Percentiles rank a stretch among this genome's conserved stretches.
Conservation (phyloP, 2,329 filamentous ascomycete genomes). For the Furcasterigmium furcatum region DNA sequence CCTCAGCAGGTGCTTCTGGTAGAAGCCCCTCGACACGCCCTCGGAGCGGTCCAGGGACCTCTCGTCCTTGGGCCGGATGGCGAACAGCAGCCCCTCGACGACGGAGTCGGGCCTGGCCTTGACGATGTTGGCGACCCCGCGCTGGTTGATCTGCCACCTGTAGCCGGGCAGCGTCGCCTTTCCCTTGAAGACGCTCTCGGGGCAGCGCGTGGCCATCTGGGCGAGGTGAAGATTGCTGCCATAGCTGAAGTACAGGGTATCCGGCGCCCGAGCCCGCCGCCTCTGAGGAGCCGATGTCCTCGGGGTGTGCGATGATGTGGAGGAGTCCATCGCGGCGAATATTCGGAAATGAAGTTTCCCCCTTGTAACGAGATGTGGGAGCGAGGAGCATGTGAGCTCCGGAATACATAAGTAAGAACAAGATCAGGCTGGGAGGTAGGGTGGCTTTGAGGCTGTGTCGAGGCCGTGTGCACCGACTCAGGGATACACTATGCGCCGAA, state of each 20-base stretch:
- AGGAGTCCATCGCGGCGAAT: too few relatives aligned
- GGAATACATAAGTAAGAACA: too few relatives aligned
- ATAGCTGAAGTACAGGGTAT: constrained; percentile 37
- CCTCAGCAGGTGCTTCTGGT: constrained; percentile 25
- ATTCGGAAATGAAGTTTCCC: too few relatives aligned
- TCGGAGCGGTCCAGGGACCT: constrained; percentile 35
- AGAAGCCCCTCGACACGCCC: constrained; percentile 34
- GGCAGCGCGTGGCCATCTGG: constrained; percentile 42
- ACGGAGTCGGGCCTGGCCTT: constrained; percentile 22
- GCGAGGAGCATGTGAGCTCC: too few relatives aligned
- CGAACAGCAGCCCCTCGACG: constrained; percentile 39
- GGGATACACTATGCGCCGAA: too few relatives aligned
- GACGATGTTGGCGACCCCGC: constrained; percentile 41
- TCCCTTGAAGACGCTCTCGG: constrained; percentile 34
- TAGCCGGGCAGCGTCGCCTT: constrained; percentile 32
- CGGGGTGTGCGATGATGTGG: too few relatives aligned
- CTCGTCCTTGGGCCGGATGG: constrained; percentile 32
- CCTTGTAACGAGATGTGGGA: too few relatives aligned
- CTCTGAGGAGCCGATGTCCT: too few relatives aligned
- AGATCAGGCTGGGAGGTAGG: too few relatives aligned
- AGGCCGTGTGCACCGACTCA: too few relatives aligned
- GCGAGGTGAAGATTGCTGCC: constrained; percentile 41
- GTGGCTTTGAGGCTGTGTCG: too few relatives aligned
- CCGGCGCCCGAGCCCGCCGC: too few relatives aligned
- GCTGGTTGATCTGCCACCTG: constrained; percentile 44